Evolutionary conservation across 2,329 filamentous ascomycete species (phyloP).

Genomic region (Onygena corvina): DNA sequence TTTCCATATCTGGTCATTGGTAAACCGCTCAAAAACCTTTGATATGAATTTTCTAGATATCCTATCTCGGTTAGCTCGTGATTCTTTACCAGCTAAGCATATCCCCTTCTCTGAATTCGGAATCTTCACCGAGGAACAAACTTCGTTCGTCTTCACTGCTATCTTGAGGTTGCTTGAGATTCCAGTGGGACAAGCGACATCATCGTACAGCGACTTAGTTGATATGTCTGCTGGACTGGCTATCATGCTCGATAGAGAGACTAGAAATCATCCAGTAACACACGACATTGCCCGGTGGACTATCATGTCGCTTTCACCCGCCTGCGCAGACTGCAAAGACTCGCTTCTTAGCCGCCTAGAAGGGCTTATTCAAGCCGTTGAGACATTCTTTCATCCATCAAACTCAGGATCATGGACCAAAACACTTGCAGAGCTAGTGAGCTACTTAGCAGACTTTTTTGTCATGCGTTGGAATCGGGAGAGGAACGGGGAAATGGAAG

Average conservation of each 20-base stretch:
- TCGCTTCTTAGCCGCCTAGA: constrained; percentile 79
- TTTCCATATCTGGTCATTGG: constrained; percentile 91
- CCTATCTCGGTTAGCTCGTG: constrained; percentile 73
- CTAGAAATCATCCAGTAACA: constrained; percentile 79
- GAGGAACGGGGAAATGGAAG: constrained; percentile 78
- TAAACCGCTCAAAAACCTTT: constrained; percentile 76
- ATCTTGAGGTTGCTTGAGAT: constrained; percentile 84
- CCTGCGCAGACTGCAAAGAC: constrained; percentile 61
- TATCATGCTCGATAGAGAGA: constrained; percentile 79
- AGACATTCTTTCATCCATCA: constrained; percentile 97
- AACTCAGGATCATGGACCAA: constrained; percentile 89
- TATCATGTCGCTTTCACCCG: constrained; percentile 80
- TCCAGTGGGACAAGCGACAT: constrained; percentile 88
- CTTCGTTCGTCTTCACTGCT: constrained; percentile 82
- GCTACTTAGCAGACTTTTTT: constrained; percentile 89
- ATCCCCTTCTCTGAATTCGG: constrained; percentile 75
- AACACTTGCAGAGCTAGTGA: constrained; percentile 77
- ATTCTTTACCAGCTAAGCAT: constrained; percentile 62
- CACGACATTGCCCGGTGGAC: constrained; percentile 92
- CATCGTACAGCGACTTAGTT: constrained; percentile 68
- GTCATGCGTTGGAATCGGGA: constrained; percentile 97
- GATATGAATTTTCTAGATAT: constrained; percentile 84
- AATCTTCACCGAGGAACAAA: constrained; percentile 85
- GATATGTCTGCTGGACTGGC: constrained; percentile 75
- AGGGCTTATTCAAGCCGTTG: constrained; percentile 82